phyloP scores from a whole-genome alignment of 2,329 filamentous ascomycete genomes.

The Aspergillus fructus region DNA sequence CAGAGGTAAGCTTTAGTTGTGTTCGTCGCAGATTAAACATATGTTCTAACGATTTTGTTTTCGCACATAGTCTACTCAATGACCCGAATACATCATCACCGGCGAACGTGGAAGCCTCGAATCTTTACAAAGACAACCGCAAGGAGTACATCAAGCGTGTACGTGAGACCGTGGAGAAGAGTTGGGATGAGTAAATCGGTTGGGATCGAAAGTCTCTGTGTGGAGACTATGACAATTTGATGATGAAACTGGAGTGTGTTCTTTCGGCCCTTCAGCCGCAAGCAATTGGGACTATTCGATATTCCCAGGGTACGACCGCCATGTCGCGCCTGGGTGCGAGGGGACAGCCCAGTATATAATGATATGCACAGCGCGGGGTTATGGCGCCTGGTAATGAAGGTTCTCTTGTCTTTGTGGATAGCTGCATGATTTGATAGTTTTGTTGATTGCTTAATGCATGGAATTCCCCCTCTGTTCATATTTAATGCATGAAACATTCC shows the following conservation, averaged over 20 bases:
- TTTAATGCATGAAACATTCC: neutral
- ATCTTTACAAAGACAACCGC: slow-evolving; percentile 96
- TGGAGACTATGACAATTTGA: slow-evolving; percentile 2
- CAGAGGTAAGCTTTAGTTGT: slow-evolving; percentile 67
- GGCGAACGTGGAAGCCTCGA: slow-evolving; percentile 96
- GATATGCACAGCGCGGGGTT: slow-evolving; percentile 46
- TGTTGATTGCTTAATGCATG: slow-evolving; percentile 19
- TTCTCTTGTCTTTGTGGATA: slow-evolving; percentile 23
- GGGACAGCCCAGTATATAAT: slow-evolving; percentile 21
- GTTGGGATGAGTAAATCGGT: slow-evolving; percentile 81
- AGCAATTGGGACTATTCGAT: slow-evolving; percentile 5
- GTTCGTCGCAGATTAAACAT: neutral
- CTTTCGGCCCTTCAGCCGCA: slow-evolving; percentile 5
- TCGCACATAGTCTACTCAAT: slow-evolving; percentile 73
- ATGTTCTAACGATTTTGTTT: neutral
- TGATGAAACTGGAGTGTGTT: slow-evolving; percentile 10
- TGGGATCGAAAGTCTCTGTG: neutral
- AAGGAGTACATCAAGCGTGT: slow-evolving; percentile 96
- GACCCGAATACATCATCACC: slow-evolving; percentile 98
- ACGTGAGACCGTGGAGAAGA: slow-evolving; percentile 96
- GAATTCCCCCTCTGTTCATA: slow-evolving; percentile 9
- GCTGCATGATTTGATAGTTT: slow-evolving; percentile 20
- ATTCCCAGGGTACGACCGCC: slow-evolving; percentile 13
- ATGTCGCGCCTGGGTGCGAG: slow-evolving; percentile 14
- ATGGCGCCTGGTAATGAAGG: slow-evolving; percentile 37